Evolutionary conservation across 345 rosid species (phyloP).

Genomic region (Abelmoschus esculentus): DNA sequence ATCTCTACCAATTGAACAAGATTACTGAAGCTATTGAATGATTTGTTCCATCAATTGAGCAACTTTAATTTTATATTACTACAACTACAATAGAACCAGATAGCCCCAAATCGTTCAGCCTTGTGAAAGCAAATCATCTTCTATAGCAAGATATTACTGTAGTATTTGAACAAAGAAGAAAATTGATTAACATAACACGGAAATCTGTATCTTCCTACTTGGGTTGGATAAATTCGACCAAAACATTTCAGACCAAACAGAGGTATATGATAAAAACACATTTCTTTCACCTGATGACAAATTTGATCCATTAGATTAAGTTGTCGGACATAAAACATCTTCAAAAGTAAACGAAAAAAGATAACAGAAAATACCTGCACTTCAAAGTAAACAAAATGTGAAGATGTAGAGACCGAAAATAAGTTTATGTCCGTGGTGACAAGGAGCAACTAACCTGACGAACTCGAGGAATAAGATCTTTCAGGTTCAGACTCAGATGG

Average conservation of each 20-base stretch:
- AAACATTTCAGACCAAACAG: slow-evolving; percentile 1
- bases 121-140: background rate
- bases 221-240: background rate
- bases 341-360: background rate
- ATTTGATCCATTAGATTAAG: background rate
- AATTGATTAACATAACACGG: background rate
- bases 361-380: background rate
- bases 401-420: background rate
- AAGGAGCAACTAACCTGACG: slow-evolving; percentile 19
- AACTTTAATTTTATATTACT: too few relatives aligned
- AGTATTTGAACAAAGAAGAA: background rate
- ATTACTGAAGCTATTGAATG: background rate
- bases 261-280: too few relatives aligned
- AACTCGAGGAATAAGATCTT: slow-evolving; percentile 6
- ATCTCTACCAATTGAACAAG: background rate
- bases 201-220: background rate
- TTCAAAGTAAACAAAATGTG: background rate
- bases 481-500: background rate
- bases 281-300: background rate
- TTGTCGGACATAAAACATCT: background rate
- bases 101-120: background rate
- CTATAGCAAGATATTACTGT: background rate
- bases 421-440: background rate
- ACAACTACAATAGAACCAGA: background rate
- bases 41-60: background rate